phyloP scores from a whole-genome alignment of 2,329 filamentous ascomycete genomes.

The Epichloe uncinata region DNA sequence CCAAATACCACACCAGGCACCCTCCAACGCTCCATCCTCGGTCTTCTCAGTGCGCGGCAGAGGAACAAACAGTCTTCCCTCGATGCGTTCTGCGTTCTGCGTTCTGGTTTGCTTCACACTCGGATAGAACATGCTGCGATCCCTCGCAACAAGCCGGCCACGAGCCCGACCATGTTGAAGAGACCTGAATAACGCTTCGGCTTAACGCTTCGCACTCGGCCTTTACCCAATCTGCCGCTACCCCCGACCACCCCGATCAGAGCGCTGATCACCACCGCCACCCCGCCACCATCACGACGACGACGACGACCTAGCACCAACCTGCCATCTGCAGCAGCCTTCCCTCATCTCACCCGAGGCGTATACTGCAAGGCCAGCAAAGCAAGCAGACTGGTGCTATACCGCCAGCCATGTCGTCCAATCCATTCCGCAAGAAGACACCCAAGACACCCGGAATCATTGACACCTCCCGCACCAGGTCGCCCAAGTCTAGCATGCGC shows the following conservation, averaged over 20 bases:
- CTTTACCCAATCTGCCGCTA: background rate
- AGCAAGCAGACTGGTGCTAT: background rate
- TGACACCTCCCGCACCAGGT: constrained; percentile 8
- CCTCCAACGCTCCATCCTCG: too few relatives aligned
- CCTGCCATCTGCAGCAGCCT: background rate
- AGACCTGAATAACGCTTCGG: background rate
- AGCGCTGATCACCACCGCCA: background rate
- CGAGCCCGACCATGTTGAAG: constrained; percentile 4
- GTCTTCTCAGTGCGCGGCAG: too few relatives aligned
- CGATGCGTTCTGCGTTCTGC: too few relatives aligned
- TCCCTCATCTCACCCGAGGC: background rate
- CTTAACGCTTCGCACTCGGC: background rate
- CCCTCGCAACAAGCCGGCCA: background rate
- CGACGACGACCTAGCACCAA: background rate
- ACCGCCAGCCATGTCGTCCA: constrained; percentile 10
- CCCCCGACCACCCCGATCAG: too few relatives aligned
- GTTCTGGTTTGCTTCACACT: too few relatives aligned
- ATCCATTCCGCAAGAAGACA: constrained; percentile 13
- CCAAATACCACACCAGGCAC: too few relatives aligned
- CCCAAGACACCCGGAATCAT: constrained; percentile 8
- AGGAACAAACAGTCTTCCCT: too few relatives aligned
- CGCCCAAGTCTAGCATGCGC: constrained; percentile 11
- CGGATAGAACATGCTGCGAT: constrained; percentile 1
- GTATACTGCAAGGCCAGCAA: background rate
- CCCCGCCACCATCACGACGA: background rate